These are phyloP conservation scores for Pseudonectria buxi DNA, from an alignment of 2,329 filamentous ascomycete species.

Conservation along the genomic window DNA sequence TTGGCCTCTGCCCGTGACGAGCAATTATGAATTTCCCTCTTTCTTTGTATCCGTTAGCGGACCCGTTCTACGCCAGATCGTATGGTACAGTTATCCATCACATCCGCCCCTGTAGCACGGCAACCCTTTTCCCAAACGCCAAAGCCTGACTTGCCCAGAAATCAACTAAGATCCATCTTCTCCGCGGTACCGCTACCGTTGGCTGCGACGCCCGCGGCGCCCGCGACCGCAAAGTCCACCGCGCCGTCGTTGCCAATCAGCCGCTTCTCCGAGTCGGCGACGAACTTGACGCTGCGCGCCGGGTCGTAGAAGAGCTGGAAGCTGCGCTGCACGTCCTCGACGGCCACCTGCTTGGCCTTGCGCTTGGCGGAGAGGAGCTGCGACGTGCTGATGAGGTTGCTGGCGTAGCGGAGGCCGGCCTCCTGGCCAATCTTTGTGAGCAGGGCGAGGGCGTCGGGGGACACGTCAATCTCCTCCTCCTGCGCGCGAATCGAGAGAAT, in stretches of 20 bases:
- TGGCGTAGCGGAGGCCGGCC: conserved; percentile 88
- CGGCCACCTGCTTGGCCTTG: conserved; percentile 71
- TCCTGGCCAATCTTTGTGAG: conserved; percentile 95
- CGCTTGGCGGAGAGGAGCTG: conserved; percentile 83
- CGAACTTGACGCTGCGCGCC: conserved; percentile 79
- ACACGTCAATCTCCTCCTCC: conserved; percentile 92
- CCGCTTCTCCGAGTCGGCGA: conserved; percentile 82
- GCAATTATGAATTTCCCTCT: conserved; percentile 7
- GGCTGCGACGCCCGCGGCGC: conserved; percentile 33
- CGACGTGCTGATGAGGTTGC: conserved; percentile 93
- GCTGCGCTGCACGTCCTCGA: conserved; percentile 87
- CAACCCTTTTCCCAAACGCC: conserved; percentile 24
- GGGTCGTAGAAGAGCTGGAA: conserved; percentile 94
- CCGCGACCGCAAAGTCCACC: conserved; percentile 59
- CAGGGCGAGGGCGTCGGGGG: conserved; percentile 81
- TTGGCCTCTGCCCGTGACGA: not conserved
- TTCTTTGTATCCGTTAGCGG: conserved; percentile 9
- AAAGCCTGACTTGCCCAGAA: conserved; percentile 19
- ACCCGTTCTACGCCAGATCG: conserved; percentile 21
- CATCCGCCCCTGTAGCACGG: conserved; percentile 12
- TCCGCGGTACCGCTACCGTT: conserved; percentile 33
- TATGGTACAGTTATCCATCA: conserved; percentile 24
- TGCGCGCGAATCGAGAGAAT: conserved; percentile 88
- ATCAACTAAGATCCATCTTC: conserved; percentile 40
- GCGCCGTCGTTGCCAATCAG: conserved; percentile 82